Evolutionary conservation across 2,329 filamentous ascomycete species (phyloP), one percentile per base, ranked within the genome.

Genomic region (Botrytis paeoniae): DNA sequence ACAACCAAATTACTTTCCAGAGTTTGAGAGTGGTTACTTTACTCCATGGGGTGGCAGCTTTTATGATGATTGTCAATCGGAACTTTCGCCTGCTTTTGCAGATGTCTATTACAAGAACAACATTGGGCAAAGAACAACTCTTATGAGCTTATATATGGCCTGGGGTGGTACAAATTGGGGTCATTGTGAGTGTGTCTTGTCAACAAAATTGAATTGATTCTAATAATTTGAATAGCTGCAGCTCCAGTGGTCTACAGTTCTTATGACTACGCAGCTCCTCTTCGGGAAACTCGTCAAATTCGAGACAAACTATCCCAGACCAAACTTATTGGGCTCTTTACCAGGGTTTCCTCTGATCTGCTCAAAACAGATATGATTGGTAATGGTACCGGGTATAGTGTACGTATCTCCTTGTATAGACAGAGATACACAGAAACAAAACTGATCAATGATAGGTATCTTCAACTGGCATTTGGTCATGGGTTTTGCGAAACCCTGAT

Each of bases 51-150:
- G 84, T 0, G 85, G 84, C 5, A 80, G 76, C 16, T 87, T 87
- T 74, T 88, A 87, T 74, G 87, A 87, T 70, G 79, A 83, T 71
- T 88, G 86, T 75, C 70, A 79, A 22, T 80, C 84, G 0, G 84
- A 86, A 63, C 84, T 85, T 70, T 80, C 81, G 18, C 82, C 83
- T 0, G 83, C 83, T 20, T 88, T 86, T 77, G 83, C 85, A 1
- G 86, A 88, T 78, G 84, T 89, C 1, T 88, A 86, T 72, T 88
- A 88, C 78, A 88, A 88, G 77, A 86, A 87, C 75, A 85, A 87
- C 69, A 83, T 88, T 72, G 86, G 83, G 9, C 85, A 87, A 70
- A 80, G 83, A 35, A 81, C 84, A 2, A 87, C 85, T 0, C 78
- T 87, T 18, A 80, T 86, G 48, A 87, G 82, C 63, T 73, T 88